Conservation (phyloP, 306 rosid species). For the Corylus heterophylla region DNA sequence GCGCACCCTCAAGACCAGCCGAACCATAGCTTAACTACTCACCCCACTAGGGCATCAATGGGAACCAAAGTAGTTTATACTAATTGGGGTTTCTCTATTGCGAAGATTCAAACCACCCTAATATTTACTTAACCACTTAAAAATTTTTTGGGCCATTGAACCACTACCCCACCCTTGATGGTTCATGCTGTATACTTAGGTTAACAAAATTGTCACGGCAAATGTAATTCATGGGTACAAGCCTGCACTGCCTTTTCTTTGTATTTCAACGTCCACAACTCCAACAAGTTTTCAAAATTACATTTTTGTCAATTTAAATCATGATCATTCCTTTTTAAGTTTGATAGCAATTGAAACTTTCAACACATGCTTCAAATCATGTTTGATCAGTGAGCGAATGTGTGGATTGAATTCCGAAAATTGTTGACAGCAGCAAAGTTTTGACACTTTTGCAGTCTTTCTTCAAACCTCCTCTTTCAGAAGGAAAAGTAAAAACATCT, state of each 20-base stretch:
- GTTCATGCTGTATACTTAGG: too few relatives aligned
- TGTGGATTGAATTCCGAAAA: neutral
- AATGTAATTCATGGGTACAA: neutral
- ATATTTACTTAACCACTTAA: too few relatives aligned
- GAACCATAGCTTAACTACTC: too few relatives aligned
- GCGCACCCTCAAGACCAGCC: too few relatives aligned
- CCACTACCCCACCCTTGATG: too few relatives aligned
- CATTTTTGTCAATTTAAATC: neutral
- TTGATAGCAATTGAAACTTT: neutral
- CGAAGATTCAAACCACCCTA: too few relatives aligned
- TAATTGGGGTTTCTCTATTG: too few relatives aligned
- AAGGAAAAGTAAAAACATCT: constrained; percentile 34
- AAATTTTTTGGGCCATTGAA: too few relatives aligned
- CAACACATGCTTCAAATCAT: neutral
- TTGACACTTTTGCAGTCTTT: constrained; percentile 22
- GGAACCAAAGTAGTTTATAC: too few relatives aligned
- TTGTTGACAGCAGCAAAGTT: constrained; percentile 10
- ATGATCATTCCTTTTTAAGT: neutral
- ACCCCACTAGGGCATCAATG: too few relatives aligned
- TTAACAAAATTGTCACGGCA: too few relatives aligned
- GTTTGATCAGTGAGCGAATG: neutral
- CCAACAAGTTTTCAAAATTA: neutral
- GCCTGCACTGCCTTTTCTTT: neutral
- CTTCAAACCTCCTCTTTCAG: constrained; percentile 21
- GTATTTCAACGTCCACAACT: neutral